phyloP scores from a whole-genome alignment of 768 basidiomycete genomes.

The Paxillus ammoniavirescens region DNA sequence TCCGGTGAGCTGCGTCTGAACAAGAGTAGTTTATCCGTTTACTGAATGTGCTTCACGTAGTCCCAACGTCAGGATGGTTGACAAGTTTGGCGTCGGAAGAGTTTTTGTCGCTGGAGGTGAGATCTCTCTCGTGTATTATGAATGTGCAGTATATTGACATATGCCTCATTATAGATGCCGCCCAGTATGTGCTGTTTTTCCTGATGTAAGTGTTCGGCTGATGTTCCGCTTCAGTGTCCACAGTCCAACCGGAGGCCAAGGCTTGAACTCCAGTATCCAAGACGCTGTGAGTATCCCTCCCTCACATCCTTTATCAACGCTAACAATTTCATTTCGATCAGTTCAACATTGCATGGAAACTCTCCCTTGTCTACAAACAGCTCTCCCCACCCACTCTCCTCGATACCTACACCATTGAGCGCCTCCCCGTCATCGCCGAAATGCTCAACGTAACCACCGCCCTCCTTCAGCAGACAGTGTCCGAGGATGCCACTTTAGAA shows the following conservation, averaged over 20 bases:
- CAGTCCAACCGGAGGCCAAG: slow-evolving; percentile 28
- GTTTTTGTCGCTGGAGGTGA: slow-evolving; percentile 48
- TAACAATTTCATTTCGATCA: slow-evolving; percentile 8
- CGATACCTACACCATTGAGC: slow-evolving; percentile 42
- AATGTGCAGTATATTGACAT: background rate
- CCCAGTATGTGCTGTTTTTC: slow-evolving; percentile 31
- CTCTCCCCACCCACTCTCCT: slow-evolving; percentile 36
- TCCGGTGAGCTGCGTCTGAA: slow-evolving; percentile 22
- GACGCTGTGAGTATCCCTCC: slow-evolving; percentile 33
- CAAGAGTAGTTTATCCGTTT: slow-evolving; percentile 1
- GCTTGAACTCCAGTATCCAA: slow-evolving; percentile 38
- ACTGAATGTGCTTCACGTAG: slow-evolving; percentile 21
- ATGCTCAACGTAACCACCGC: slow-evolving; percentile 42
- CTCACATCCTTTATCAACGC: background rate
- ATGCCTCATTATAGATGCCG: slow-evolving; percentile 38
- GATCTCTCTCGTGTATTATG: background rate
- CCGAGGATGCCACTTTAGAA: background rate
- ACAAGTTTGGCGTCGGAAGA: slow-evolving; percentile 40
- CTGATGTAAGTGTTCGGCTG: background rate
- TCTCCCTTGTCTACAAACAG: slow-evolving; percentile 40
- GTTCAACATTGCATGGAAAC: slow-evolving; percentile 47
- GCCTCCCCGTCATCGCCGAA: slow-evolving; percentile 43
- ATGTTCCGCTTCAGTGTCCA: slow-evolving; percentile 13
- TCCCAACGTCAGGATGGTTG: slow-evolving; percentile 48
- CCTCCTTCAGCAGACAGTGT: slow-evolving; percentile 4